Percentiles rank a stretch among this genome's conserved stretches.
These are phyloP conservation scores for Aspergillus versicolor DNA, from an alignment of 2,329 filamentous ascomycete species.

Conservation along the genomic window DNA sequence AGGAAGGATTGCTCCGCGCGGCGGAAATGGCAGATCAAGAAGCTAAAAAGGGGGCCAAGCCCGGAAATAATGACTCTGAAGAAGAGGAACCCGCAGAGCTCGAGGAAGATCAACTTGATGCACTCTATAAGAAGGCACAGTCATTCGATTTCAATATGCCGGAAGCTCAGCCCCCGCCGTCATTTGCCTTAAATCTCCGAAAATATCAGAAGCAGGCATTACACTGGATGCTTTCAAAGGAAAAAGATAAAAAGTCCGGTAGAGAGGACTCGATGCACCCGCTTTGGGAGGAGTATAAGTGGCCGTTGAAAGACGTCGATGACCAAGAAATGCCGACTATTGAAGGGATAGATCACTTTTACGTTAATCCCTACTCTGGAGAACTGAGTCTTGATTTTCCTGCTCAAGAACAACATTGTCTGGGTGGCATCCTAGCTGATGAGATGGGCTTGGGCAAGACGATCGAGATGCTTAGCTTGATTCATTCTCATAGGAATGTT, in stretches of 20 bases:
- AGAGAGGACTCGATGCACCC: slow-evolving; percentile 88
- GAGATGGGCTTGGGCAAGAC: slow-evolving; percentile 98
- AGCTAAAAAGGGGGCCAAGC: slow-evolving; percentile 52
- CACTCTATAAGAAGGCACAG: slow-evolving; percentile 91
- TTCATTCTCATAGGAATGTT: slow-evolving; percentile 77
- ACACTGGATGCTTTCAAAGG: slow-evolving; percentile 95
- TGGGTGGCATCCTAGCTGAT: slow-evolving; percentile 90
- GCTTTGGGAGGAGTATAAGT: slow-evolving; percentile 92
- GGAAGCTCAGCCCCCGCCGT: slow-evolving; percentile 76
- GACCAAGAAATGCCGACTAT: slow-evolving; percentile 70
- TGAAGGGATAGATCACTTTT: slow-evolving; percentile 71
- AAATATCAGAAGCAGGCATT: slow-evolving; percentile 95
- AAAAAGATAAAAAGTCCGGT: slow-evolving; percentile 71
- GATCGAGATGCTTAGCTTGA: slow-evolving; percentile 93
- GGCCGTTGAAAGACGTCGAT: slow-evolving; percentile 85
- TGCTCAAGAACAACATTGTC: slow-evolving; percentile 87
- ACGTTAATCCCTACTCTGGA: slow-evolving; percentile 95
- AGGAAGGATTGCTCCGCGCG: slow-evolving; percentile 81
- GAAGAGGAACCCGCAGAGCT: slow-evolving; percentile 88
- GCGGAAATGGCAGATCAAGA: slow-evolving; percentile 82
- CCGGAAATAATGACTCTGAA: slow-evolving; percentile 49
- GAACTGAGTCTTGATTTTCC: slow-evolving; percentile 91
- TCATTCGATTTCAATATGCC: slow-evolving; percentile 94
- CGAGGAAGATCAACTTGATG: slow-evolving; percentile 92
- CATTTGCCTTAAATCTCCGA: slow-evolving; percentile 78